phyloP scores from a whole-genome alignment of 805 yeast species.

The Lachancea sp. region DNA sequence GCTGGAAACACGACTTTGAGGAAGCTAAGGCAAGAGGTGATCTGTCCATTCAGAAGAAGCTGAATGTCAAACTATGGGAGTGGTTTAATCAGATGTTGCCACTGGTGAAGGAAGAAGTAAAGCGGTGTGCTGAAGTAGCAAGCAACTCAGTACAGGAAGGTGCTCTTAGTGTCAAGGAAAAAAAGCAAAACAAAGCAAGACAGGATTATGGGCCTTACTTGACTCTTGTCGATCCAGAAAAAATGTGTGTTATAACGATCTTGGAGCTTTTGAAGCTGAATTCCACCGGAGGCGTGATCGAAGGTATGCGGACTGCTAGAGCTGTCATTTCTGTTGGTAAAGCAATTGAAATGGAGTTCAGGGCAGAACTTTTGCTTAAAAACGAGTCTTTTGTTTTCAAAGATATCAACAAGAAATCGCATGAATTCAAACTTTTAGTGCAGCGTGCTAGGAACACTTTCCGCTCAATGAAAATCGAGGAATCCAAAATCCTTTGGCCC shows the following conservation, averaged over 20 bases:
- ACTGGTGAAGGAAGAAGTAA: conserved; percentile 58
- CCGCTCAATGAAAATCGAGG: conserved; percentile 34
- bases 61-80: conserved; percentile 71
- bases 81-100: conserved; percentile 80
- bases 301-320: conserved; percentile 79
- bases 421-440: conserved; percentile 37
- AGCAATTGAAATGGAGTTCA: conserved; percentile 79
- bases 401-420: conserved; percentile 45
- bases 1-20: conserved; percentile 83
- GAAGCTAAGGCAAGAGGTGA: conserved; percentile 55
- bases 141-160: conserved; percentile 12
- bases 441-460: conserved; percentile 34
- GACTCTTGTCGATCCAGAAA: conserved; percentile 64
- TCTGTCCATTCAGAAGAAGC: conserved; percentile 45
- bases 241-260: conserved; percentile 77
- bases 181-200: conserved; percentile 35
- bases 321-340: conserved; percentile 77
- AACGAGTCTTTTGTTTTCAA: conserved; percentile 51
- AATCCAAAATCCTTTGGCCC: conserved; percentile 47
- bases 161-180: conserved; percentile 5
- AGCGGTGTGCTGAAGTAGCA: conserved; percentile 43
- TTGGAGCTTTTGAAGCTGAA: conserved; percentile 71
- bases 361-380: conserved; percentile 57
- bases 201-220: conserved; percentile 71
- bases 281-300: conserved; percentile 66